Base-by-base conservation (phyloP, 441 rosid genomes). In the Adansonia madagascariensis region DNA sequence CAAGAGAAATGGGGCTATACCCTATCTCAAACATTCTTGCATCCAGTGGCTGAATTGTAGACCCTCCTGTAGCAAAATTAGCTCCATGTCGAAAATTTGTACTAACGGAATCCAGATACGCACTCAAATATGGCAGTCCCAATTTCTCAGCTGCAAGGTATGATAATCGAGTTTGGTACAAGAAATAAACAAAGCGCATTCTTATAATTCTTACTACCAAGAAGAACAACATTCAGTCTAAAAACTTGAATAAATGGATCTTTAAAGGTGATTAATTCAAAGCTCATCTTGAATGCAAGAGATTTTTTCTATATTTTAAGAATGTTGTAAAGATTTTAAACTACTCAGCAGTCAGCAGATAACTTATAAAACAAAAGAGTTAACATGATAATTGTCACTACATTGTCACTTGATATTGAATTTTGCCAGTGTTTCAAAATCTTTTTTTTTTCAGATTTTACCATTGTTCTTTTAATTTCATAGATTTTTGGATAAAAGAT, bases 1-100 rank as follows among this genome's bases (percentile, higher is more conserved):
- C 67, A 20, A 87, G 88, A 50, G 84, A 76, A 4, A 87, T 47
- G 20, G 86, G 83, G 73, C 81, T 85, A 43, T 52, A 81, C 27
- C 86, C 81, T 1, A 56, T 78, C 1, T 76, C 73, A 71, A 76
- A 80, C 59, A 59, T 55, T 77, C 64, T 77, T 27, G 78, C 62
- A 46, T 75, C 79, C 2, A 67, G 20, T 39, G 27, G 79, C 71
- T 72, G 84, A 82, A 78, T 72, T 4, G 84, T 80, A 50, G 87
- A 80, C 53, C 85, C 85, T 53, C 80, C 84, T 0, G 75, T 76
- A 9, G 82, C 85, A 66, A 82, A 85, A 63, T 80, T 85, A 1
- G 71, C 81, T 17, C 85, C 87, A 18, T 76, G 84, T 35, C 73
- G 52, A 56, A 82, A 85, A 64, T 78, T 74, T 52, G 85, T 14